Percentiles rank a stretch among this genome's conserved stretches.
Evolutionary conservation across 2,329 filamentous ascomycete genomes (phyloP).

Genomic region (Tolypocladium paradoxum): DNA sequence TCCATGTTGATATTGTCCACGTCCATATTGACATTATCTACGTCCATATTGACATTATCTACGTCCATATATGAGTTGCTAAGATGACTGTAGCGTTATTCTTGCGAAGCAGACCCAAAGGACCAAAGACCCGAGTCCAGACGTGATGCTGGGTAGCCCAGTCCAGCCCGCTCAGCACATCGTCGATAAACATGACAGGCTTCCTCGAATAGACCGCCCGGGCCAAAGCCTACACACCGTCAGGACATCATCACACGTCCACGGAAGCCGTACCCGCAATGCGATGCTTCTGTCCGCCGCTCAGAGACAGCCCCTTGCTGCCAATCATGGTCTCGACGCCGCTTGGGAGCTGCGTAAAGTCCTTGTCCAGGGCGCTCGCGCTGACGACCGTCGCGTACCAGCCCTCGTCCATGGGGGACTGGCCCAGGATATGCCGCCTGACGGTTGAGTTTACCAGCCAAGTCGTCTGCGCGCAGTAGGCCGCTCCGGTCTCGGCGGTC

Average conservation of each 20-base stretch:
- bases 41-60: not conserved
- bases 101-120: not conserved
- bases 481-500: not conserved
- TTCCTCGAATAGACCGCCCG: not conserved
- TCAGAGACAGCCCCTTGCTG: not conserved
- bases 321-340: constrained; percentile 4
- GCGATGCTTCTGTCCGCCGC: constrained; percentile 1
- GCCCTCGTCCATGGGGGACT: constrained; percentile 1
- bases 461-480: constrained; percentile 9
- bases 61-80: not conserved
- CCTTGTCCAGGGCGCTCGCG: constrained; percentile 6
- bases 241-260: not conserved
- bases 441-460: constrained; percentile 9
- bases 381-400: constrained; percentile 6
- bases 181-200: not conserved
- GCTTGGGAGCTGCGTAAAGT: constrained; percentile 5
- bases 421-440: constrained; percentile 7
- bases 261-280: not conserved
- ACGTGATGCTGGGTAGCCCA: not conserved
- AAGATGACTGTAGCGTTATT: not conserved
- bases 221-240: not conserved
- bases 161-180: not conserved
- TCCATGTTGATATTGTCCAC: not conserved
- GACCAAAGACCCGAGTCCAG: not conserved
- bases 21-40: not conserved